Percentiles rank a stretch among this genome's conserved stretches.
Evolutionary conservation across 306 rosid genomes (phyloP).

Genomic region (Rosa rugosa): DNA sequence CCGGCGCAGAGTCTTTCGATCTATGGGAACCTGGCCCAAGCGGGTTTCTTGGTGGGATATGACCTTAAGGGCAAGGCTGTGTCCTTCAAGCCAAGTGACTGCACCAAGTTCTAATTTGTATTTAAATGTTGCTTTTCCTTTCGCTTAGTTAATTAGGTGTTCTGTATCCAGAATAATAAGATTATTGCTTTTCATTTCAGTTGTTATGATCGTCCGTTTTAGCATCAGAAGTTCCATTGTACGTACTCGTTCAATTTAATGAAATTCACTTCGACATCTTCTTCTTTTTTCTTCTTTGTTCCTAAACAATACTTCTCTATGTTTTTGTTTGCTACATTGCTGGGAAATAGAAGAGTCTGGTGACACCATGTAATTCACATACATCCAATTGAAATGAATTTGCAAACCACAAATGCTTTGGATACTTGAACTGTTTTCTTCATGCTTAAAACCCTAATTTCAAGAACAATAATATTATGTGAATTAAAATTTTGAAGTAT

Average conservation of each 20-base stretch:
- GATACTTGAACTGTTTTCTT: too few relatives aligned
- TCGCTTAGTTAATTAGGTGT: not conserved
- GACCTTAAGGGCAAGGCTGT: conserved; percentile 15
- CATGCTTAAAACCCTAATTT: too few relatives aligned
- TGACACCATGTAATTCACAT: too few relatives aligned
- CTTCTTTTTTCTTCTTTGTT: too few relatives aligned
- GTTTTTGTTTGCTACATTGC: too few relatives aligned
- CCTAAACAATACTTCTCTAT: too few relatives aligned
- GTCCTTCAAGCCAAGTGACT: conserved; percentile 53
- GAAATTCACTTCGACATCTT: too few relatives aligned
- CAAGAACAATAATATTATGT: too few relatives aligned
- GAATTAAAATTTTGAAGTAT: too few relatives aligned
- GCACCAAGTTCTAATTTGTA: conserved; percentile 18
- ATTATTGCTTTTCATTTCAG: not conserved
- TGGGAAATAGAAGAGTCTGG: too few relatives aligned
- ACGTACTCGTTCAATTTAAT: not conserved
- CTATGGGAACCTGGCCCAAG: conserved; percentile 57
- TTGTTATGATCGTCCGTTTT: not conserved
- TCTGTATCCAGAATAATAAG: not conserved
- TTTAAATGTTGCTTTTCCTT: not conserved
- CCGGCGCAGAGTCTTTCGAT: not conserved
- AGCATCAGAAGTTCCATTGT: not conserved
- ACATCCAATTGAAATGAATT: too few relatives aligned
- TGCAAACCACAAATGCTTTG: too few relatives aligned
- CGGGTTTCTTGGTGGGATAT: conserved; percentile 55